Base-by-base conservation (phyloP, 2,329 filamentous ascomycete species). In the Ophiocordyceps sinensis region DNA sequence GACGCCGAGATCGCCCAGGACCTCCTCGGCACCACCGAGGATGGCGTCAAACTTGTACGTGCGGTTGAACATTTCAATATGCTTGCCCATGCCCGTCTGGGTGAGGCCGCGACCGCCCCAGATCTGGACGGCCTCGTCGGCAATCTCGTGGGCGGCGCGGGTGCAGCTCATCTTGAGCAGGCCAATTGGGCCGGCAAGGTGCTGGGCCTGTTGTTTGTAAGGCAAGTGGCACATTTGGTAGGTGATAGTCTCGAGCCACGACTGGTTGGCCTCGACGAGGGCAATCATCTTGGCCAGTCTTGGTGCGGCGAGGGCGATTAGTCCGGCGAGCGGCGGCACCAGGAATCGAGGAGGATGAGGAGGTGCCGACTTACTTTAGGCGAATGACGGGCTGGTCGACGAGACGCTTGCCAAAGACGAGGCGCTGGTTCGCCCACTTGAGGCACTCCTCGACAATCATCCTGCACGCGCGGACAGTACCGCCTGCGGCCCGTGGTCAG, bases 221-320 rank as follows among this genome's bases (percentile, higher is more conserved):
- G 74, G 73, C 82, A 93, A 85, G 58, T 85, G 70, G 65, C 74
- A 82, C 85, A 93, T 93, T 57, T 93, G 85, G 66, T 86, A 85
- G 17, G 85, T 86, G 54, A 91, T 79, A 35, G 75, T 77, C 60
- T 93, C 85, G 38, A 91, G 73, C 84, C 84, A 93, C 17, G 85
- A 75, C 60, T 93, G 85, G 62, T 83, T 81, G n/a, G 82, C 71
- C 60, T 94, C 85, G 49, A 78, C 74, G 39, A 83, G 76, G 5
- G 82, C 76, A 49, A 93, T 91, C 84, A 93, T 91, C 57, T 84
- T 85, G 45, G 85, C 85, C 43, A 93, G 75, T 50, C 75, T 79
- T 26, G 23, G 2, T 26, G 9, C 23, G 23, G 23, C 23, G 23
- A 23, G 23, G 43, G 37, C 41, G 48, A 41, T 38, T 38, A 41